A percentile compares a stretch with the other conserved stretches of the same genome.
Conservation (phyloP, 2,329 filamentous ascomycete species). For the Colletotrichum horii region DNA sequence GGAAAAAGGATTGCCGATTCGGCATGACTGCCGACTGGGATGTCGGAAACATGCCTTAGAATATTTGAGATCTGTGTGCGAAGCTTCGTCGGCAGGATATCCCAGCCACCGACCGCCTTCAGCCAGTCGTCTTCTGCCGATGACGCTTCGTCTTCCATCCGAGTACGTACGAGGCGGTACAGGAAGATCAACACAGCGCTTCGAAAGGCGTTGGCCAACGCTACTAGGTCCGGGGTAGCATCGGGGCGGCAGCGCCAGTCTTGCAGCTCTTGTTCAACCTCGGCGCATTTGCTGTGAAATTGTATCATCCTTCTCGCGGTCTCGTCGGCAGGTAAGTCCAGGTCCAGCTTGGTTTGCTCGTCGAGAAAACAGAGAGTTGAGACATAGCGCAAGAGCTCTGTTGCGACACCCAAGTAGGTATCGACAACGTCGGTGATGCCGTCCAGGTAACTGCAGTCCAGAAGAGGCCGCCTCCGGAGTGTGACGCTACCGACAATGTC, state of each 20-base stretch:
- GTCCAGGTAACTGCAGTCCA: conserved; percentile 15
- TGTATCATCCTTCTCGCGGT: neutral
- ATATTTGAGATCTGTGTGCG: conserved; percentile 10
- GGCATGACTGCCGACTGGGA: conserved; percentile 6
- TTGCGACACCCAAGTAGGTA: conserved; percentile 21
- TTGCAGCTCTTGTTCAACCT: conserved; percentile 9
- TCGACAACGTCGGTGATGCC: conserved; percentile 22
- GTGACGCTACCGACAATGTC: conserved; percentile 19
- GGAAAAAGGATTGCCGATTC: conserved; percentile 19
- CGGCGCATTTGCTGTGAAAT: neutral
- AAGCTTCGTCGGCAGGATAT: conserved; percentile 4
- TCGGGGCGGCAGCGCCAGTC: conserved; percentile 3
- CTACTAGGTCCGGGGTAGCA: neutral
- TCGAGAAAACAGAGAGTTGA: neutral
- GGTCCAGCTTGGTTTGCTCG: neutral
- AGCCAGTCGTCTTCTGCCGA: neutral
- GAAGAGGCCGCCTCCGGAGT: conserved; percentile 5
- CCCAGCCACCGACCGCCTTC: neutral
- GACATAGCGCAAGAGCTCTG: conserved; percentile 9
- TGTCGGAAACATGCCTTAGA: neutral
- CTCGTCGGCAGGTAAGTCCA: neutral
- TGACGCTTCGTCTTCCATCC: neutral
- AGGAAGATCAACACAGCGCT: conserved; percentile 4
- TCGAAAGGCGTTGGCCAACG: conserved; percentile 6
- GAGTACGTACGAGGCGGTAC: neutral